These are phyloP conservation scores for Cochlearia excelsa DNA, from an alignment of 345 rosid genomes.

Conservation along the genomic window DNA sequence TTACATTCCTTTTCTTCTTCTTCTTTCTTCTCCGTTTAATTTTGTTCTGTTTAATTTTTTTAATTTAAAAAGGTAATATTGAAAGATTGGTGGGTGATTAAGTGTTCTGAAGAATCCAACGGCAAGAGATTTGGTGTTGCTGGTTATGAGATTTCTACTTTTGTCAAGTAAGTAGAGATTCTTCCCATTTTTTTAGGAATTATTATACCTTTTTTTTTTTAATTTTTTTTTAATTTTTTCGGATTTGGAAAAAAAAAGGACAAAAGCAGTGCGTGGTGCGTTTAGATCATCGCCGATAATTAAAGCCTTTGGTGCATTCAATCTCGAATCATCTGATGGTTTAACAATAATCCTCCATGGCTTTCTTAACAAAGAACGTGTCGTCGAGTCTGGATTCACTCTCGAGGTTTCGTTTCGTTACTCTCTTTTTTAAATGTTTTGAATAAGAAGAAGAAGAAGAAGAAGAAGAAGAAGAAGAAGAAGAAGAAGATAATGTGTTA, in stretches of 20 bases:
- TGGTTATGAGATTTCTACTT: conserved; percentile 43
- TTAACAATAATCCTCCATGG: conserved; percentile 53
- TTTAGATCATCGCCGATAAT: conserved; percentile 74
- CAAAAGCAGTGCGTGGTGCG: conserved; percentile 49
- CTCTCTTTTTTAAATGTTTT: not conserved
- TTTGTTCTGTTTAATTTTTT: too few species aligned
- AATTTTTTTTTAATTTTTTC: not conserved
- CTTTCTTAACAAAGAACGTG: conserved; percentile 46
- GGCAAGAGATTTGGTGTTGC: conserved; percentile 74
- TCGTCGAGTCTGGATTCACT: conserved; percentile 55
- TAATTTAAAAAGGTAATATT: conserved; percentile 60
- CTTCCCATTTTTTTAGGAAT: not conserved
- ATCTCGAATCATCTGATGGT: conserved; percentile 72
- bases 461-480: too few species aligned
- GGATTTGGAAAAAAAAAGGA: conserved; percentile 35
- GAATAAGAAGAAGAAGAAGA: too few species aligned
- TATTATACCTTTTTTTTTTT: not conserved
- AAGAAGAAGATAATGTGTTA: too few species aligned
- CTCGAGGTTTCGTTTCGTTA: conserved; percentile 42
- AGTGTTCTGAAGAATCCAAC: conserved; percentile 41
- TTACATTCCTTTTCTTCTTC: too few species aligned
- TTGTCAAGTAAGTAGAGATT: conserved; percentile 42
- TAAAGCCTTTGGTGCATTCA: conserved; percentile 50
- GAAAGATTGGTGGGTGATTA: conserved; percentile 74
- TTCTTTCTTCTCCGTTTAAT: too few species aligned